phyloP scores from a whole-genome alignment of 1,284 basidiomycete genomes.

The Cryptococcus sp. region DNA sequence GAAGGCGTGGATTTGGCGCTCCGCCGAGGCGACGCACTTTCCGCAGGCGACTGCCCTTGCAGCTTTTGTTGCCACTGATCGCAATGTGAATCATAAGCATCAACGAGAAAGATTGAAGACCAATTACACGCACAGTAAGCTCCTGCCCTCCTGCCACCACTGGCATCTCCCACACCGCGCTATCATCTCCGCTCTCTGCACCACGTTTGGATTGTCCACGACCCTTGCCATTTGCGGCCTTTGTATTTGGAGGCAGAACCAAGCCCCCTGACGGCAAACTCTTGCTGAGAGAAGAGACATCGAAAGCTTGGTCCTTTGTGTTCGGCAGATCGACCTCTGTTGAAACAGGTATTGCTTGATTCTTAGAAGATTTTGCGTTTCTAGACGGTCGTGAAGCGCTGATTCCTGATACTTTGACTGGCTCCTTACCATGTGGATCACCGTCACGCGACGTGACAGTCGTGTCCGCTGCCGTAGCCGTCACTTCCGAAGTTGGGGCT shows the following conservation, averaged over 20 bases:
- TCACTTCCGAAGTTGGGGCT: background rate
- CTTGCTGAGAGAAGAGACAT: conserved; percentile 24
- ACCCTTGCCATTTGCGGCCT: conserved; percentile 6
- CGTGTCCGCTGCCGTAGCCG: background rate
- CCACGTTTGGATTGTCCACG: conserved; percentile 11
- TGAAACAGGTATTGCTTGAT: background rate
- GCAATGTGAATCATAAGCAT: background rate
- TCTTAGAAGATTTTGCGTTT: background rate
- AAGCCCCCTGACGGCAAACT: conserved; percentile 22
- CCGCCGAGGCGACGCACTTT: conserved; percentile 8
- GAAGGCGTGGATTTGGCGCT: conserved; percentile 14
- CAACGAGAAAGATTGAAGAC: background rate
- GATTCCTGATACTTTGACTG: conserved; percentile 10
- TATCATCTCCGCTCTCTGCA: conserved; percentile 24
- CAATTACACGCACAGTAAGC: conserved; percentile 30
- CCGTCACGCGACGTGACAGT: background rate
- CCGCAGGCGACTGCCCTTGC: conserved; percentile 12
- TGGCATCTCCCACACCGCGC: conserved; percentile 47
- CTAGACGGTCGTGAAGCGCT: conserved; percentile 8
- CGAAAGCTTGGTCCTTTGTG: conserved; percentile 10
- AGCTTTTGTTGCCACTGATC: conserved; percentile 47
- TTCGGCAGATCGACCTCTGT: background rate
- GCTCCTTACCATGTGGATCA: background rate
- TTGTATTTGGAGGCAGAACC: background rate
- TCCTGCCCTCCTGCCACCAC: conserved; percentile 25